Evolutionary conservation across 345 rosid species (phyloP).

Genomic region (Kandelia obovata): DNA sequence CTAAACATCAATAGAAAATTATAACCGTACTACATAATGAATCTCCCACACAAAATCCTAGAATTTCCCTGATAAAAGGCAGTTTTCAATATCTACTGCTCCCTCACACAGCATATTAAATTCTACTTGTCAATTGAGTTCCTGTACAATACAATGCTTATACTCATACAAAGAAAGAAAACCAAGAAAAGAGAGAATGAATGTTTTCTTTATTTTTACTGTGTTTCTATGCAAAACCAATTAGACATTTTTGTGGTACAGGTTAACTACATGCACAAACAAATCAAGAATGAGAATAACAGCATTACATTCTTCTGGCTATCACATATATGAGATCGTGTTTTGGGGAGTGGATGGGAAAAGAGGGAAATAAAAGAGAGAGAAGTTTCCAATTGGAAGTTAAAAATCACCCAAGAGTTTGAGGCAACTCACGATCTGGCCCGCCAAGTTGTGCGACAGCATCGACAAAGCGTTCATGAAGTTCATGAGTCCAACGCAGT

Average conservation of each 20-base stretch:
- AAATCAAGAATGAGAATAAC: too few species aligned
- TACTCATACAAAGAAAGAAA: too few species aligned
- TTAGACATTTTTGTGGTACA: too few species aligned
- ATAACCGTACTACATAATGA: neutral
- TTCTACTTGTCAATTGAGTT: too few species aligned
- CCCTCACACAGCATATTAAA: too few species aligned
- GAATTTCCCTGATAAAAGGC: neutral
- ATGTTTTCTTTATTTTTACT: too few species aligned
- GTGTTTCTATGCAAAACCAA: too few species aligned
- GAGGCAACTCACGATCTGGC: conserved; percentile 79
- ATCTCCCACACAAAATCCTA: neutral
- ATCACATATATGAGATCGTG: neutral
- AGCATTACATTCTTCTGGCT: too few species aligned
- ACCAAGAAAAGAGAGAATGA: too few species aligned
- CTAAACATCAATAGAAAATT: neutral
- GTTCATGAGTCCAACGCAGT: conserved; percentile 96
- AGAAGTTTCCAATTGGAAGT: neutral
- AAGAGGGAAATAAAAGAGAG: neutral
- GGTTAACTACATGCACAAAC: too few species aligned
- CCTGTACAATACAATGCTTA: too few species aligned
- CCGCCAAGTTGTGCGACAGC: conserved; percentile 99
- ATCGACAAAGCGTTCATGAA: conserved; percentile 97
- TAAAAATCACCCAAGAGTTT: neutral
- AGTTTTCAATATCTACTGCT: too few species aligned
- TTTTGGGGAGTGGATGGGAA: neutral